Base-by-base conservation (phyloP, 345 rosid species). In the Salix caprea region DNA sequence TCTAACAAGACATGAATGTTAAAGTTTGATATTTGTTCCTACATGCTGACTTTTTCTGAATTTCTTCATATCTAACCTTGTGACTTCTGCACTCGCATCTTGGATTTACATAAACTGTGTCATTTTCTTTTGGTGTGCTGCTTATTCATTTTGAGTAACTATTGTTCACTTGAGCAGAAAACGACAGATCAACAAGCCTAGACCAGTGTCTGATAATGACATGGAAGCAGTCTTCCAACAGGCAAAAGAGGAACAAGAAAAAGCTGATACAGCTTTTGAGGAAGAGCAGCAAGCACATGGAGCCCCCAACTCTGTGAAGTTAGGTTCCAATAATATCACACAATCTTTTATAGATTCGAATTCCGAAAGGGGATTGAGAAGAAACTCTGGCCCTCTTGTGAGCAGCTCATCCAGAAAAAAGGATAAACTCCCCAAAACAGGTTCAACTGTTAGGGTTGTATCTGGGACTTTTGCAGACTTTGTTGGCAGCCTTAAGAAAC, bases 381-480 rank as follows among this genome's bases (percentile, higher is more conserved):
- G 86, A 85, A 40, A 9, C 44, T 40, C 44, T 40, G 44, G 44
- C 44, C 24, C 79, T 46, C 77, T 76, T 66, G 83, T 40, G 18
- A 82, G 52, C 30, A 75, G 70, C 44, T 76, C 80, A 42, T 34
- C 84, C 74, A 72, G 74, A 70, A 50, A 71, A 60, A 85, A 81
- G 77, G 81, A 6, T 44, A 89, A 87, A 78, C 87, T 74, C 70
- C 87, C 81, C 44, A 78, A 77, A 23, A 78, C 88, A 2, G 99
- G 99, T 74, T 84, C 96, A 75, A 89, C 85, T 30, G 95, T 95
- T 75, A 84, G 88, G 69, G 88, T 95, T 76, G 52, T 88, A 19
- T 90, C 97, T 65, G 99, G 99, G 77, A 87, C 83, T 60, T 93
- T 91, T 69, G 92, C 93, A 0, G 96, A 89, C 74, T 95, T 85